phyloP scores from a whole-genome alignment of 192 early-diverging fungal genomes.

The Glomus cerebriforme region DNA sequence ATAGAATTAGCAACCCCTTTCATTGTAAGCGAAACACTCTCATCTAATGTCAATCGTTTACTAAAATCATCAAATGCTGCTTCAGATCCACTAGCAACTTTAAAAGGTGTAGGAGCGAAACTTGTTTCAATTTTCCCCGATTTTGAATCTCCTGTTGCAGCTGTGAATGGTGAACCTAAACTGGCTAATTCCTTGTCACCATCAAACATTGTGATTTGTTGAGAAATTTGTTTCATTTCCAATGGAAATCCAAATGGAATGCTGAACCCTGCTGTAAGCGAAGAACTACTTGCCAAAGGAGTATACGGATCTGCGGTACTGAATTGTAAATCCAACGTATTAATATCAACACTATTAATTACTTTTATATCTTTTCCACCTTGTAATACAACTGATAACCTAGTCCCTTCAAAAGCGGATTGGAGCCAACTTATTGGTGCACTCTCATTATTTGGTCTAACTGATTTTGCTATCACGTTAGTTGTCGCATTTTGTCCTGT shows the following conservation, averaged over 20 bases:
- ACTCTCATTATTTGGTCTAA: slow-evolving; percentile 45
- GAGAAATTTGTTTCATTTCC: slow-evolving; percentile 56
- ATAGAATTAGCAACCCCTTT: slow-evolving; percentile 51
- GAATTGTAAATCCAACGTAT: slow-evolving; percentile 58
- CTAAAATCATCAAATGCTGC: slow-evolving; percentile 56
- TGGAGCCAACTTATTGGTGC: slow-evolving; percentile 51
- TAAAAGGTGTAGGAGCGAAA: slow-evolving; percentile 49
- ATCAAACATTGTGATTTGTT: slow-evolving; percentile 53
- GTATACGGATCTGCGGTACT: slow-evolving; percentile 47
- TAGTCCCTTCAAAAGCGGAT: slow-evolving; percentile 51
- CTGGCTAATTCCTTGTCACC: slow-evolving; percentile 38
- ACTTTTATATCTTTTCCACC: slow-evolving; percentile 45
- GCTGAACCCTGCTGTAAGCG: slow-evolving; percentile 50
- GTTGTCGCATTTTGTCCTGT: slow-evolving; percentile 49
- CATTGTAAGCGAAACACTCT: slow-evolving; percentile 46
- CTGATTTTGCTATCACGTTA: slow-evolving; percentile 51
- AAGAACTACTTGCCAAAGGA: slow-evolving; percentile 48
- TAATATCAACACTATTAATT: slow-evolving; percentile 55
- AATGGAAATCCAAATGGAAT: slow-evolving; percentile 67
- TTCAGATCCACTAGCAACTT: slow-evolving; percentile 46
- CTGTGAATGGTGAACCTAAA: slow-evolving; percentile 34
- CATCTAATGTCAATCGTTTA: slow-evolving; percentile 48
- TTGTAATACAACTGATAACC: slow-evolving; percentile 52
- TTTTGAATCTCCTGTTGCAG: slow-evolving; percentile 43
- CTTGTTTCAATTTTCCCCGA: slow-evolving; percentile 53